Conservation (phyloP, 2,329 filamentous ascomycete species). For the Penicillium concentricum region DNA sequence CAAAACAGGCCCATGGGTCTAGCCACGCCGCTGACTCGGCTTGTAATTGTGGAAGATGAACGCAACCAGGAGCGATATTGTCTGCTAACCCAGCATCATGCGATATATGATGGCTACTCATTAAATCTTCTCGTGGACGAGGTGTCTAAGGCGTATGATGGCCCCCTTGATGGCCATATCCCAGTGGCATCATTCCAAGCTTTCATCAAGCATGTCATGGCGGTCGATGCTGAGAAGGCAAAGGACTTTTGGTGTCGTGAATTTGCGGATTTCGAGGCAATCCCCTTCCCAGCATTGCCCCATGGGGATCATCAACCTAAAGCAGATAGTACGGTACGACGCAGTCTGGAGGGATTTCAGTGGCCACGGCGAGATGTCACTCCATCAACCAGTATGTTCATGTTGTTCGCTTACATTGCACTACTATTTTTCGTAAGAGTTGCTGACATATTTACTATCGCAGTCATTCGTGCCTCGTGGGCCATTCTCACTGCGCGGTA, state of each 20-base stretch:
- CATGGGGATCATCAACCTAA: background rate
- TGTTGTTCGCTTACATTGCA: no score
- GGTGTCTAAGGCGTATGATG: background rate
- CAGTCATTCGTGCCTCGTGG: background rate
- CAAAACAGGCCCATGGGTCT: background rate
- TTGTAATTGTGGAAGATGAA: background rate
- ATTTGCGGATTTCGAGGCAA: background rate
- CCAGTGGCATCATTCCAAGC: background rate
- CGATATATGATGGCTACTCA: background rate
- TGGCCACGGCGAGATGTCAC: background rate
- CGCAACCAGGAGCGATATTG: background rate
- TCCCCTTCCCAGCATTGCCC: background rate
- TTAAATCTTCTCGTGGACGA: background rate
- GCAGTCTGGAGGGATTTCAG: background rate
- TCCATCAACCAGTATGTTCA: background rate
- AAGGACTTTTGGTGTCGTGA: background rate
- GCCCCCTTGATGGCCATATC: no score
- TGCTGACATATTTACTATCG: background rate
- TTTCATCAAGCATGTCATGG: background rate
- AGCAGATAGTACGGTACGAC: background rate
- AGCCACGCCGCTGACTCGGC: background rate
- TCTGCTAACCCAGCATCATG: background rate
- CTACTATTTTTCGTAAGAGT: background rate
- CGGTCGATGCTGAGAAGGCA: background rate
- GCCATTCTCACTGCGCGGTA: background rate